Base-by-base conservation (phyloP, 2,329 filamentous ascomycete genomes). In the Cercospora janseana region DNA sequence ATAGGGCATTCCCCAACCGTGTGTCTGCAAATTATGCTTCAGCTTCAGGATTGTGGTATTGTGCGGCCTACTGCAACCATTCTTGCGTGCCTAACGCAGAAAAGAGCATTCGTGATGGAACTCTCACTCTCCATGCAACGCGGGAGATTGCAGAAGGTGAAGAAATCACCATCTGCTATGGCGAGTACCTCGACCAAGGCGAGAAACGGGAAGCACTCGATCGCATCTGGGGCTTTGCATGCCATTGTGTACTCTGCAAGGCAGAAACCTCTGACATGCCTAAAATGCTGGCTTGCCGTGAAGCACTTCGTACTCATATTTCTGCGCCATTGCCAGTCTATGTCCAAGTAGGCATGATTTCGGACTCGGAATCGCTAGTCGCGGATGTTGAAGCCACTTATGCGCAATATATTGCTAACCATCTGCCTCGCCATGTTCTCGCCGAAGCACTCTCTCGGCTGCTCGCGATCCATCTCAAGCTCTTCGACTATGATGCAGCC, bases 21-120 rank as follows among this genome's bases (percentile, higher is more conserved):
- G 20, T 41, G 7, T 10, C 24, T 10, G 34, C 15, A 3, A 10
- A 41, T 9, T 27, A 16, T 27, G 40, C 18, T 21, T 21, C 13
- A 9, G 51, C 47, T 3, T 51, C 42, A 23, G 51, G 47, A 4
- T 29, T 54, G 10, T 54, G 51, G 51, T 46, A 35, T 26, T 43
- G 28, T 9, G 31, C 41, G 2, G 34, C 52, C 23, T 52, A 45
- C 32, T 35, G 32, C 49, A 55, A 55, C 21, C 55, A 56, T 29
- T 58, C 55, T 12, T 58, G 55, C 23, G 23, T 48, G 10, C 50
- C 52, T 2, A 56, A 55, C 38, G 50, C 55, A 2, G 44, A 51
- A 18, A 52, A 53, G 37, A 29, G 43, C 32, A 51, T 52, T 38
- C 47, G 46, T 10, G 47, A 46, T 32, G 50, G 55, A 10, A 35